Base-by-base conservation (phyloP, 2,329 filamentous ascomycete species). In the Paecilomyces niveus region DNA sequence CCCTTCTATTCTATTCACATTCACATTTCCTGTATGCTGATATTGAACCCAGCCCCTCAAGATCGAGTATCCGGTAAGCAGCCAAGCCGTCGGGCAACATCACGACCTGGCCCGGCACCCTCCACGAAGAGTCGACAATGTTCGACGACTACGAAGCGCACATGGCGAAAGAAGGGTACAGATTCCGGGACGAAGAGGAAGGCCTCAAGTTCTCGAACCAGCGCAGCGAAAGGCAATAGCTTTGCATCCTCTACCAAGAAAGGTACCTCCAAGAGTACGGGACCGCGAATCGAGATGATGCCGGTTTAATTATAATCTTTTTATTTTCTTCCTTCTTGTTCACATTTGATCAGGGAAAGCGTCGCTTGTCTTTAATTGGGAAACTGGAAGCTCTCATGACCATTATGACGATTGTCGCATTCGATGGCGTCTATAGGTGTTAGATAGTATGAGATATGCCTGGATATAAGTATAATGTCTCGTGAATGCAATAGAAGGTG, bases 281-380 rank as follows among this genome's bases (percentile, higher is more conserved):
- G 66, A 29, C 58, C 66, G 49, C 62, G 63, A 22, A 75, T 75
- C 63, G 71, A 67, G 59, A 72, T 74, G 70, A 75, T 75, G 73
- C 73, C 73, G 49, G 62, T 72, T 33, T 75, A 62, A 72, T 55
- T 51, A 18, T 35, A 31, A 52, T 52, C 3, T 29, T 24, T 24
- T 29, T 22, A 15, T 52, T 52, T 18, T 52, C 21, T 29, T 10
- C 21, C 24, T 11, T 24, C 11, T 52, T 52, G 35, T 45, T 45
- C 18, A 9, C 35, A 18, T 15, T n/a, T 45, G 18, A 45, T 18
- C 26, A 3, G n/a, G 50, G 21, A 15, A 24, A 10, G 10, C 15
- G 8, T 18, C 8, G 39, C 39, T n/a, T 18, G 39, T 45, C n/a
- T 45, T 6, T 21, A 13, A 13, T 45, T 18, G n/a, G 39, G 9